Evolutionary conservation across 2,329 filamentous ascomycete genomes (phyloP), one percentile per base, ranked within the genome.

Genomic region (Aspergillus bombycis): DNA sequence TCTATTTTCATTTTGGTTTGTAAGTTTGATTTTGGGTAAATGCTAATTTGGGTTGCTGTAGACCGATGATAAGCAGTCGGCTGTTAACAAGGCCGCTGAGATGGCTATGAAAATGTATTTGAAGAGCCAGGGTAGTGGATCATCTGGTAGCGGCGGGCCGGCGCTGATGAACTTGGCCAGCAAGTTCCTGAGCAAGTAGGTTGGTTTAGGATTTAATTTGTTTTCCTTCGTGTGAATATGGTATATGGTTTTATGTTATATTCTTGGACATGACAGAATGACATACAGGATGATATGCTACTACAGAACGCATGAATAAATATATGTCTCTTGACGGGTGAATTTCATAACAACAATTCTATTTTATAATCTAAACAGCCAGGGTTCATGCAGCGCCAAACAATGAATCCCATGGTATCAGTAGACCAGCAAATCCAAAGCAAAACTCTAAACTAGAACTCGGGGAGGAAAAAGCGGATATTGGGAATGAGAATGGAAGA

Each of bases 61-160:
- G 78, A 66, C 85, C 30, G 86, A 90, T 6, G 91, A 87, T 79
- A 97, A 97, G 86, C 88, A 97, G 79, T 89, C 88, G 55, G 92
- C 88, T 57, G 82, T 97, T 54, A 88, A 91, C 75, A 83, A 89
- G 77, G 94, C 94, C 3, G 93, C 89, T 1, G 89, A 96, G 84
- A 90, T 92, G 86, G 94, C 93, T 3, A 78, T 97, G 71, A 93
- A 96, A 86, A 91, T 97, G 87, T 97, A 94, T 78, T 81, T 96
- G 82, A 94, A 96, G 86, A 88, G 86, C 70, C 85, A 93, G 75
- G 85, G 85, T 23, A 78, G 83, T 67, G 80, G 83, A 41, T 77
- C 80, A n/a, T 72, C 78, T 26, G 78, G 79, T 1, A 77, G 78
- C n/a, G 80, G 80, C 48, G 80, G 81, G 54, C 73, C 81, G 16